Percentiles rank a stretch among this genome's conserved stretches.
Evolutionary conservation across 2,329 filamentous ascomycete species (phyloP).

Genomic region (Tolypocladium tundrense): DNA sequence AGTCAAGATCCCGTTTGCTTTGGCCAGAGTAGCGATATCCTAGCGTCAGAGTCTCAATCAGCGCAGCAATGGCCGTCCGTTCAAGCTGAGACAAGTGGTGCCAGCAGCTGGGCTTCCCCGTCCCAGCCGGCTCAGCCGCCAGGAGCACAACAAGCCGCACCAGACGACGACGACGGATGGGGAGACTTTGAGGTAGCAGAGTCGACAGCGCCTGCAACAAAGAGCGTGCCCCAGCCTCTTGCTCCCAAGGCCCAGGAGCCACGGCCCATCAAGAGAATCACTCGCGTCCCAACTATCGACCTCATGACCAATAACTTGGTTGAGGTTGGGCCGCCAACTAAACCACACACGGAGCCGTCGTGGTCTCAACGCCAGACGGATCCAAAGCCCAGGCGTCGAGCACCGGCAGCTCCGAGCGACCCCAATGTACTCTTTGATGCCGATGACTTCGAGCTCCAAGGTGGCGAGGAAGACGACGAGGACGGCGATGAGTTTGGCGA

Average conservation of each 20-base stretch:
- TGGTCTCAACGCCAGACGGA: conserved; percentile 5
- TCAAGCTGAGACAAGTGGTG: conserved; percentile 11
- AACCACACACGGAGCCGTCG: not conserved
- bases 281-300: conserved; percentile 42
- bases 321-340: conserved; percentile 17
- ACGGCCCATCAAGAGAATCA: not conserved
- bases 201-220: conserved; percentile 10
- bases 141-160: not conserved
- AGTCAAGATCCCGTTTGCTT: conserved; percentile 16
- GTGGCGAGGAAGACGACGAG: conserved; percentile 34
- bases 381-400: conserved; percentile 10
- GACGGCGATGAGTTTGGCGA: conserved; percentile 48
- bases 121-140: not conserved
- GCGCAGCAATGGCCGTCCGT: conserved; percentile 21
- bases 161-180: conserved; percentile 53
- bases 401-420: conserved; percentile 19
- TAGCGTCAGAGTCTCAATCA: conserved; percentile 7
- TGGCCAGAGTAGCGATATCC: conserved; percentile 7
- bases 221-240: not conserved
- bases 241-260: not conserved
- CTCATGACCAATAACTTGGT: conserved; percentile 43
- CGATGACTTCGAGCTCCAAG: conserved; percentile 38
- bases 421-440: conserved; percentile 58
- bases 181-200: conserved; percentile 56
- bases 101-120: conserved; percentile 9